Evolutionary conservation across 2,329 filamentous ascomycete species (phyloP).

Genomic region (Diplodia mutila): DNA sequence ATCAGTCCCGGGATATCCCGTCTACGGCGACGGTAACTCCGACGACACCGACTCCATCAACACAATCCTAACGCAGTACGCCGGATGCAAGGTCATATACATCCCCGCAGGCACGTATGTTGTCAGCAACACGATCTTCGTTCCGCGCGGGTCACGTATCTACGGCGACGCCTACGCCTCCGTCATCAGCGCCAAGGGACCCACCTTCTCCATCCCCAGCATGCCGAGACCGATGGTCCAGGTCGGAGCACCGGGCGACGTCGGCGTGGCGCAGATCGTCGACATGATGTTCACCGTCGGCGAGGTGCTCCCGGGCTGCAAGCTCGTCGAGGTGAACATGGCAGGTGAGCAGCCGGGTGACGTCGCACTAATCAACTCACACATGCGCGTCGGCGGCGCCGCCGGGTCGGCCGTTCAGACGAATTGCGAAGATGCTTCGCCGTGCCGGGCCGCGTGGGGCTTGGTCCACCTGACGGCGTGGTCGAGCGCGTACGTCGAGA

Average conservation of each 20-base stretch:
- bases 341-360: constrained; percentile 48
- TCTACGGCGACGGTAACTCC: constrained; percentile 15
- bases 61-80: constrained; percentile 8
- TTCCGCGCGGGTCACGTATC: constrained; percentile 28
- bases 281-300: constrained; percentile 32
- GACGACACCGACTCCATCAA: constrained; percentile 25
- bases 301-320: constrained; percentile 22
- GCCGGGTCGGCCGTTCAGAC: constrained; percentile 34
- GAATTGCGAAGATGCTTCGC: constrained; percentile 38
- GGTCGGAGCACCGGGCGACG: constrained; percentile 30
- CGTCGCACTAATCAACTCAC: constrained; percentile 48
- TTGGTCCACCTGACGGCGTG: constrained; percentile 55
- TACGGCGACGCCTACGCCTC: constrained; percentile 30
- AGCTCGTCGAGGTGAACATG: constrained; percentile 54
- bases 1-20: background rate
- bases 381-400: constrained; percentile 43
- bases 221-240: constrained; percentile 30
- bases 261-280: constrained; percentile 30
- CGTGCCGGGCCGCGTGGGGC: constrained; percentile 36
- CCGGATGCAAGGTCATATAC: constrained; percentile 25
- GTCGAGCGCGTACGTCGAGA: constrained; percentile 58
- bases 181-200: constrained; percentile 29
- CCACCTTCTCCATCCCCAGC: constrained; percentile 28
- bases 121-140: constrained; percentile 28
- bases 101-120: constrained; percentile 31